Percentiles rank a stretch among this genome's conserved stretches.
phyloP scores from a whole-genome alignment of 768 basidiomycete species.

The Mrakia blollopis region DNA sequence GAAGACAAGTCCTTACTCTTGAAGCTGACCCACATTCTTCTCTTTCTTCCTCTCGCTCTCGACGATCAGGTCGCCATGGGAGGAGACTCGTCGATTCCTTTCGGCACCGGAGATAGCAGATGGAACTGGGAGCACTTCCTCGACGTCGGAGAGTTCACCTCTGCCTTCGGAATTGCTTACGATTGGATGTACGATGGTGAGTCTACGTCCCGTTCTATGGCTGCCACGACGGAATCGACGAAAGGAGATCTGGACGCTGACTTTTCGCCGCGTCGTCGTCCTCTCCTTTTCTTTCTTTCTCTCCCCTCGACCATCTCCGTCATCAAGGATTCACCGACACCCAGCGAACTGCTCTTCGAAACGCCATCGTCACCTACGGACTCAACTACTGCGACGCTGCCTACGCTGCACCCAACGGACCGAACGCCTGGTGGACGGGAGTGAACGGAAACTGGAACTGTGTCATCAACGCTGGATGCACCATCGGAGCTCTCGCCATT shows the following conservation, averaged over 20 bases:
- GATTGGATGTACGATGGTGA: slow-evolving; percentile 82
- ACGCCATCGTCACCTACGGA: slow-evolving; percentile 71
- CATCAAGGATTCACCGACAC: slow-evolving; percentile 58
- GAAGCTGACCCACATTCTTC: background rate
- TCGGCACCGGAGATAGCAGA: slow-evolving; percentile 59
- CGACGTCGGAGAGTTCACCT: slow-evolving; percentile 70
- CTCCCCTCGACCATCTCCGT: no score
- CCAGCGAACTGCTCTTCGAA: slow-evolving; percentile 65
- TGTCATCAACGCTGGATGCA: slow-evolving; percentile 77
- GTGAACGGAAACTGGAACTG: slow-evolving; percentile 87
- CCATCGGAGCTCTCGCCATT: slow-evolving; percentile 84
- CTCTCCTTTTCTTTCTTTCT: no score
- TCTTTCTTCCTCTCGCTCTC: slow-evolving; percentile 17
- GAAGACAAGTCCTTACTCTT: no score
- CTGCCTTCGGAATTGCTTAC: slow-evolving; percentile 86
- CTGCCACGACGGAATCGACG: no score
- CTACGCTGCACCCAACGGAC: slow-evolving; percentile 45
- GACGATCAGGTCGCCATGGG: slow-evolving; percentile 64
- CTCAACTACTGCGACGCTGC: slow-evolving; percentile 61
- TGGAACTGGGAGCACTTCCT: slow-evolving; percentile 91
- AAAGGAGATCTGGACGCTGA: no score
- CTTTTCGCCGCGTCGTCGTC: no score
- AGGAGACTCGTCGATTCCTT: slow-evolving; percentile 55
- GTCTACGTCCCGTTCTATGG: no score
- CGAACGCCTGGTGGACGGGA: slow-evolving; percentile 69